Base-by-base conservation (phyloP, 345 rosid species). In the Garcia nutans region DNA sequence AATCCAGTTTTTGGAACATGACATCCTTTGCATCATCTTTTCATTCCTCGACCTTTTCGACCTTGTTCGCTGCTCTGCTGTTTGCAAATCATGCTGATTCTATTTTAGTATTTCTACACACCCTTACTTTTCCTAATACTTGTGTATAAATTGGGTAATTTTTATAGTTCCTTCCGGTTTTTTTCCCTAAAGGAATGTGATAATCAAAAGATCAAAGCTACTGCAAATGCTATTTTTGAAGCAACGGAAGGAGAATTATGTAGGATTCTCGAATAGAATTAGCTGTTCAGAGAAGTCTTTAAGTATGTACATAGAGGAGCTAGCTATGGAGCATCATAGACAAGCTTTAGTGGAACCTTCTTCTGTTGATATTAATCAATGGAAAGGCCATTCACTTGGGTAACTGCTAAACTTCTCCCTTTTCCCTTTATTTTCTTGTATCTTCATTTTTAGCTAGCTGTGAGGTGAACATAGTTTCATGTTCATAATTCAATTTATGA, bases 301-400 rank as follows among this genome's bases (percentile, higher is more conserved):
- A 78, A 82, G 82, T 73, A 42, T 77, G 58, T 80, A 80, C 42
- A 67, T 91, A 0, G 90, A 87, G 77, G 88, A 85, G 70, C 64
- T 89, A 20, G 99, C 96, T 8, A 82, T 89, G 90, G 86, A 79
- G 62, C 88, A 88, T 76, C 97, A 95, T 68, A 82, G 85, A 47
- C 65, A 71, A 44, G 82, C 91, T n/a, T 80, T 95, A 24, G 76
- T 70, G 28, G 72, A 81, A 72, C 87, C 89, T 67, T 82, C 88
- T 69, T 84, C 83, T 67, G 76, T 89, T 77, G 78, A 73, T 60
- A 77, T 93, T 76, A 84, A 95, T 79, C 90, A 90, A 42, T 95
- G 97, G 96, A 90, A 88, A 80, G 96, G 84, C 65, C 99, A 93
- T 82, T 89, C 93, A 10, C 72, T 75, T 24, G 84, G 94, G 99